Evolutionary conservation across 345 rosid genomes (phyloP).

Genomic region (Abelmoschus esculentus): DNA sequence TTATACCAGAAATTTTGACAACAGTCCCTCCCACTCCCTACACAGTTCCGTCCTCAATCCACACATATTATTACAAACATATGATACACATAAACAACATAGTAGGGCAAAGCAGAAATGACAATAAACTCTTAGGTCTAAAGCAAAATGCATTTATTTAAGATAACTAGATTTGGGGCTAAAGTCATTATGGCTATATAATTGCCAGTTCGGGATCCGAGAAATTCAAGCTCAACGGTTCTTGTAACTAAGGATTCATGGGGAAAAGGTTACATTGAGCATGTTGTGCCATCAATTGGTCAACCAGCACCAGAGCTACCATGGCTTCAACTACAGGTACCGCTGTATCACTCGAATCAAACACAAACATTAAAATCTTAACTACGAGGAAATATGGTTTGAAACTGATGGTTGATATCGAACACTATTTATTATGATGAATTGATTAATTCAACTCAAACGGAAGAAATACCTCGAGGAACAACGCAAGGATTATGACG

Average conservation of each 20-base stretch:
- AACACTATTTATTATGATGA: no score
- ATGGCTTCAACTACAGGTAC: slow-evolving; percentile 95
- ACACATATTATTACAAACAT: background rate
- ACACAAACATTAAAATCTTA: background rate
- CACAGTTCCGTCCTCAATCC: no score
- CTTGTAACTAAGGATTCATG: slow-evolving; percentile 60
- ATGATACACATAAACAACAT: no score
- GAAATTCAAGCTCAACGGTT: slow-evolving; percentile 27
- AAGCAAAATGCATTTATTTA: background rate
- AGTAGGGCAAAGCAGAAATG: background rate
- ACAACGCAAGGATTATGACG: slow-evolving; percentile 98
- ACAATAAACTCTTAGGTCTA: background rate
- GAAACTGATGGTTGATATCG: no score
- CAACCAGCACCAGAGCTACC: slow-evolving; percentile 86
- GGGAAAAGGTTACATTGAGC: slow-evolving; percentile 75
- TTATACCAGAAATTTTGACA: no score
- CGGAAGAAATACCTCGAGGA: slow-evolving; percentile 58
- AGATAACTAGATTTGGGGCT: background rate
- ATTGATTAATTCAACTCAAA: no score
- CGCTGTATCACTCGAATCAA: slow-evolving; percentile 37
- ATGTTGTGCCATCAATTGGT: slow-evolving; percentile 82
- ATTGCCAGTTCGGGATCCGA: slow-evolving; percentile 30
- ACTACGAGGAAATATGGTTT: no score
- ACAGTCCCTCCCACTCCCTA: no score
- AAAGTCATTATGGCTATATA: background rate